phyloP scores from a whole-genome alignment of 441 rosid species.

The Aleurites moluccanus region DNA sequence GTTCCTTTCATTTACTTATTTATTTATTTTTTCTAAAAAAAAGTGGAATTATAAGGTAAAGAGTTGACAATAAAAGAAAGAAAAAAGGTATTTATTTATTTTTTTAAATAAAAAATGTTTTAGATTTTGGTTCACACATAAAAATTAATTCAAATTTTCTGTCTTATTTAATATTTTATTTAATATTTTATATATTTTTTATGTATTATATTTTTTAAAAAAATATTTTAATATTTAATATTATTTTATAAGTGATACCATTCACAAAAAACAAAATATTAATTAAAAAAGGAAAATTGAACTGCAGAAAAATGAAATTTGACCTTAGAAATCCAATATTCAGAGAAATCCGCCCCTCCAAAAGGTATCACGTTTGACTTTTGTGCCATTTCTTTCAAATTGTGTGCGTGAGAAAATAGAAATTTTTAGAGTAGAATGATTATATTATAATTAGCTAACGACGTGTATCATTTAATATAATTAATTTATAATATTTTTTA shows the following conservation, averaged over 20 bases:
- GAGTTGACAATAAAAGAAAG: not conserved
- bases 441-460: too few relatives aligned
- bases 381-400: not conserved
- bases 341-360: slow-evolving; percentile 19
- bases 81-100: not conserved
- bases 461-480: not conserved
- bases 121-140: not conserved
- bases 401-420: not conserved
- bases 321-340: not conserved
- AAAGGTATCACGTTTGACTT: slow-evolving; percentile 33
- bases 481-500: too few relatives aligned
- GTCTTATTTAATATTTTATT: too few relatives aligned
- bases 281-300: too few relatives aligned
- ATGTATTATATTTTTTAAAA: too few relatives aligned
- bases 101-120: not conserved
- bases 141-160: too few relatives aligned
- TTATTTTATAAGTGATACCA: too few relatives aligned
- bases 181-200: too few relatives aligned
- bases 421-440: not conserved
- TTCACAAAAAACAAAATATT: too few relatives aligned
- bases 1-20: not conserved
- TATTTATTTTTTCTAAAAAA: not conserved
- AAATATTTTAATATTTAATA: too few relatives aligned
- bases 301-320: too few relatives aligned
- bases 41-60: not conserved